A percentile compares a stretch with the other conserved stretches of the same genome.
phyloP scores from a whole-genome alignment of 345 rosid species.

The Sapria himalayana region DNA sequence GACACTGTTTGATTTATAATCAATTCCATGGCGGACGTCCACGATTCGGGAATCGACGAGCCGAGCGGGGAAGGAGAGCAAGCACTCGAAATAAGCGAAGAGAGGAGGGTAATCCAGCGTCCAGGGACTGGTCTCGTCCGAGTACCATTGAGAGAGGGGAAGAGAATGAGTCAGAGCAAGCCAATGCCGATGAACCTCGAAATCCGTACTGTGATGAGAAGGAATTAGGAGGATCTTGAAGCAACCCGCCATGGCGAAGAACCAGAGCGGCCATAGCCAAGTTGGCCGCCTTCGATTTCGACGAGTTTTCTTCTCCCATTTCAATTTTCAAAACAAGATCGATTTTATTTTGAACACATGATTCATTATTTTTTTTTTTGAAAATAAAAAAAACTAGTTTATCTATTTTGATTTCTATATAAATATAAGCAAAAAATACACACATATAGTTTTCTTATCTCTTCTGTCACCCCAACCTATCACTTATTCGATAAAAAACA shows the following conservation, averaged over 20 bases:
- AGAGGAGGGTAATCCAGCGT: constrained; percentile 90
- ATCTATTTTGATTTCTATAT: no score
- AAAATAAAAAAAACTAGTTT: no score
- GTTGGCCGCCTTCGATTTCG: no score
- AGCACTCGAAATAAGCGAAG: constrained; percentile 45
- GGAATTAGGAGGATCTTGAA: constrained; percentile 61
- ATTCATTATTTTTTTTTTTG: no score
- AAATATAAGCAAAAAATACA: no score
- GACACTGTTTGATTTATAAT: constrained; percentile 28
- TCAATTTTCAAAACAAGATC: no score
- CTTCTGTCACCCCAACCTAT: no score
- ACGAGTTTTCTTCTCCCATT: no score
- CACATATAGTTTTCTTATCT: no score
- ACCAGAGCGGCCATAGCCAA: constrained; percentile 32
- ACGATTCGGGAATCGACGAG: constrained; percentile 50
- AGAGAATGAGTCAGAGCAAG: constrained; percentile 66
- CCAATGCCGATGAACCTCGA: constrained; percentile 96
- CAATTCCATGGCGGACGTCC: constrained; percentile 35
- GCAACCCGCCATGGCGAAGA: constrained; percentile 29
- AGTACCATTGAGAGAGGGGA: constrained; percentile 67
- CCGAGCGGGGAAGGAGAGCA: constrained; percentile 29
- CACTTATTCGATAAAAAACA: no score
- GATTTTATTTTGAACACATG: no score
- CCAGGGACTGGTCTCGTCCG: constrained; percentile 77
- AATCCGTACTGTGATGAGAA: constrained; percentile 66